A percentile compares a stretch with the other conserved stretches of the same genome.
These are phyloP conservation scores for Eimeria tenella DNA, from an alignment of 169 alveolate species.

Conservation along the genomic window DNA sequence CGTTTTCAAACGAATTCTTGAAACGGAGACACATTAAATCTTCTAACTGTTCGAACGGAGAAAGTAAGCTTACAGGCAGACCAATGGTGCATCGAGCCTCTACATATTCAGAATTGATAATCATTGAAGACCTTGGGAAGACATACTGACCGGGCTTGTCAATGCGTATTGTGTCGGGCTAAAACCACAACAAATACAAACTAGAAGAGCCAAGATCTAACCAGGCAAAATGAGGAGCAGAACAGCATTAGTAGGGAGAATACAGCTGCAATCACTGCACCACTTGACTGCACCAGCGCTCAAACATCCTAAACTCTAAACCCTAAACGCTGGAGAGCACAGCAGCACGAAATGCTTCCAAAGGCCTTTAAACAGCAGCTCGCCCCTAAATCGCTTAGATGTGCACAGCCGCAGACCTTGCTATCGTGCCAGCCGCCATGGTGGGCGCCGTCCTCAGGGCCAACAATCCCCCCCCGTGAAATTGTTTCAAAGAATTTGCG, in stretches of 20 bases:
- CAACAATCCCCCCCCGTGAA: constrained; percentile 47
- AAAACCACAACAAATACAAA: background rate
- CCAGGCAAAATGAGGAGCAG: background rate
- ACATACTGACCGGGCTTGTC: constrained; percentile 79
- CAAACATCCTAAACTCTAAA: too few relatives aligned
- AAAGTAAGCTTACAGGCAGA: constrained; percentile 48
- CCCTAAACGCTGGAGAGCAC: background rate
- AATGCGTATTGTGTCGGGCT: constrained; percentile 75
- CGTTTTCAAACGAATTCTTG: background rate
- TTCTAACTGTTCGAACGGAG: background rate
- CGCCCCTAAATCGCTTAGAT: background rate
- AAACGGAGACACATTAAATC: background rate
- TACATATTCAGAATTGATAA: constrained; percentile 48
- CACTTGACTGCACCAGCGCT: too few relatives aligned
- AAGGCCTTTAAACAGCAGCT: background rate
- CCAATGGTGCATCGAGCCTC: constrained; percentile 78
- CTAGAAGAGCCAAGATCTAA: background rate
- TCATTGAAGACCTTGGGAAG: constrained; percentile 65
- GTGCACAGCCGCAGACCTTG: constrained; percentile 58
- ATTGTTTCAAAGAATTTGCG: constrained; percentile 62
- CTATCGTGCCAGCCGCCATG: constrained; percentile 76
- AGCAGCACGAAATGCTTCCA: background rate
- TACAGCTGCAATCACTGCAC: background rate
- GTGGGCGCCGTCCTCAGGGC: constrained; percentile 28
- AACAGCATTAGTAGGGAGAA: background rate